Conservation (phyloP, 1,284 basidiomycete genomes). For the Malassezia dermatis region DNA sequence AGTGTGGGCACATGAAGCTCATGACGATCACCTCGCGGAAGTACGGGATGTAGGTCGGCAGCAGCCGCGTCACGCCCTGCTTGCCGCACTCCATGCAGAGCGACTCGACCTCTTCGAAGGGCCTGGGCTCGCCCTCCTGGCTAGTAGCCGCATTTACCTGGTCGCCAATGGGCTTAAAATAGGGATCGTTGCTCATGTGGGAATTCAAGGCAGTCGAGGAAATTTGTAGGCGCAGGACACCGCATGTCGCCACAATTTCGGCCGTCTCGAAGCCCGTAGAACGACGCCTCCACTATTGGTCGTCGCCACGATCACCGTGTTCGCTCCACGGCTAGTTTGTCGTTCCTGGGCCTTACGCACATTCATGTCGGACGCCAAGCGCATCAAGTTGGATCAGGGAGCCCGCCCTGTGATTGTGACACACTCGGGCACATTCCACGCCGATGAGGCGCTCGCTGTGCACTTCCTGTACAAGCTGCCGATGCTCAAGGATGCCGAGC, state of each 20-base stretch:
- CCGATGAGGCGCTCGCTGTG: slow-evolving; percentile 90
- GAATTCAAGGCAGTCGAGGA: neutral
- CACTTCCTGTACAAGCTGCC: slow-evolving; percentile 72
- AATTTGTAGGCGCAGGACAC: slow-evolving; percentile 1
- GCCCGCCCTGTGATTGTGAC: slow-evolving; percentile 51
- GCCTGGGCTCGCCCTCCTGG: slow-evolving; percentile 23
- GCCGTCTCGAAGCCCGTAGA: slow-evolving; percentile 10
- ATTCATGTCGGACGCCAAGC: slow-evolving; percentile 15
- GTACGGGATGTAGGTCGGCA: slow-evolving; percentile 90
- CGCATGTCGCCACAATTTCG: neutral
- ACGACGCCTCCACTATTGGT: neutral
- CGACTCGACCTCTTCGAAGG: slow-evolving; percentile 59
- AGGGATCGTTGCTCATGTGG: slow-evolving; percentile 9
- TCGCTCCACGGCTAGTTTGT: neutral
- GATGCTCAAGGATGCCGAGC: slow-evolving; percentile 56
- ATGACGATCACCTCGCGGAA: slow-evolving; percentile 92
- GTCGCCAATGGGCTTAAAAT: slow-evolving; percentile 13
- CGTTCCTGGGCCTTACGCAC: neutral
- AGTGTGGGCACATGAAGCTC: slow-evolving; percentile 90
- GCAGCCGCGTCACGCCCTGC: slow-evolving; percentile 81
- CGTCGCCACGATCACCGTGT: neutral
- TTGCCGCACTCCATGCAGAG: slow-evolving; percentile 88
- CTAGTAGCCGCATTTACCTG: slow-evolving; percentile 4
- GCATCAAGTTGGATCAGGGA: slow-evolving; percentile 5
- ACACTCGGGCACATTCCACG: slow-evolving; percentile 91